phyloP scores from a whole-genome alignment of 306 rosid species.

The Betula pendula region DNA sequence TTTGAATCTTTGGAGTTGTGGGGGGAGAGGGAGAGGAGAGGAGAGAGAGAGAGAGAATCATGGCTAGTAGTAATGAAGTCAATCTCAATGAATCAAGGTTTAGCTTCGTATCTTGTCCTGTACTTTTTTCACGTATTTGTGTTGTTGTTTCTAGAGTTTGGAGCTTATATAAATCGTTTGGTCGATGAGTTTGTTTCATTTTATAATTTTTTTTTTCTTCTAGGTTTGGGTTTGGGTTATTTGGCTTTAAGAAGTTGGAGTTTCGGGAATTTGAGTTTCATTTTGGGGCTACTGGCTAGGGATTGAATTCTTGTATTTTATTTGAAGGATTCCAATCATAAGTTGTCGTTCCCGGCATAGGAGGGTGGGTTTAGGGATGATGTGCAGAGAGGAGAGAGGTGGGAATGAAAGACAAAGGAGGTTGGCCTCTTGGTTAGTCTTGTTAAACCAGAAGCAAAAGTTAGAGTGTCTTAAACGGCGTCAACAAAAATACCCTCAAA shows the following conservation, averaged over 20 bases:
- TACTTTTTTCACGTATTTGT: not conserved
- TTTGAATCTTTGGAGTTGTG: conserved; percentile 25
- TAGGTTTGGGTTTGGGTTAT: conserved; percentile 4
- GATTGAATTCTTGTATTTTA: not conserved
- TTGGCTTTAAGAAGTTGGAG: conserved; percentile 4
- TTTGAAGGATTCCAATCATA: conserved; percentile 7
- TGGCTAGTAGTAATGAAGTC: conserved; percentile 75
- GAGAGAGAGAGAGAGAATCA: conserved; percentile 27
- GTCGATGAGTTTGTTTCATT: conserved; percentile 8
- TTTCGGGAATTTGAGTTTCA: not conserved
- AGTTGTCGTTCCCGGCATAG: too few species aligned
- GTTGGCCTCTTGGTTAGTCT: too few species aligned
- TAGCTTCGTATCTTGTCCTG: conserved; percentile 10
- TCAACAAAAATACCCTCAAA: too few species aligned
- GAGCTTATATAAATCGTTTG: conserved; percentile 16
- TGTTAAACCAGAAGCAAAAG: too few species aligned
- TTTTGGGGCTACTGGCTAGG: not conserved
- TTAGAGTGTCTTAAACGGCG: too few species aligned
- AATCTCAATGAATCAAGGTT: conserved; percentile 74
- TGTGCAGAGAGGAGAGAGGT: too few species aligned
- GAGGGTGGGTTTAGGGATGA: too few species aligned
- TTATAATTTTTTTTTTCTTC: not conserved
- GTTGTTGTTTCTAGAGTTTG: not conserved
- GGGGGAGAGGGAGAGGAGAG: not conserved
- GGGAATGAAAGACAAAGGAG: too few species aligned